Evolutionary conservation across 164 flowering plant genomes (phyloP).

Genomic region (Tinospora cordifolia): DNA sequence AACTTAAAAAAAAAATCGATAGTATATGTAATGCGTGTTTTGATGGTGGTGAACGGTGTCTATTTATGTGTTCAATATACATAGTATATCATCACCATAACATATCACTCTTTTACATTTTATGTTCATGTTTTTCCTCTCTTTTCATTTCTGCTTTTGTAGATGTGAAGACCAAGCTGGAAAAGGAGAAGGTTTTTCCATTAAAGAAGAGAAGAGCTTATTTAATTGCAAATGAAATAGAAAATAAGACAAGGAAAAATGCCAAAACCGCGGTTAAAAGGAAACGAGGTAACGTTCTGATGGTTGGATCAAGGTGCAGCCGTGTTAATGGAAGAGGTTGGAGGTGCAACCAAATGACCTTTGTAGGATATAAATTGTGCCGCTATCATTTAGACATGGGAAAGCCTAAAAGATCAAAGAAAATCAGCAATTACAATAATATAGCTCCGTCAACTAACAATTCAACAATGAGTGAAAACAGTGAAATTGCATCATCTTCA

Average conservation of each 20-base stretch:
- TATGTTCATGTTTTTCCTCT: not conserved
- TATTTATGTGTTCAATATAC: no score
- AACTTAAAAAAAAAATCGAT: not conserved
- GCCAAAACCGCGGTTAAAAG: conserved; percentile 16
- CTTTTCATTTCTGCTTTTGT: not conserved
- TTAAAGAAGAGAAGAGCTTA: conserved; percentile 8
- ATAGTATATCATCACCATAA: not conserved
- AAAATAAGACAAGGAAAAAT: conserved; percentile 11
- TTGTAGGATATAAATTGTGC: conserved; percentile 45
- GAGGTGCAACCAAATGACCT: conserved; percentile 45
- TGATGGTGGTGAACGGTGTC: not conserved
- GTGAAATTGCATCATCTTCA: no score
- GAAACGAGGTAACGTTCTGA: conserved; percentile 16
- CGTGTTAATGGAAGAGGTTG: conserved; percentile 53
- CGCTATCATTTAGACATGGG: conserved; percentile 47
- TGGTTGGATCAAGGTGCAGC: conserved; percentile 56
- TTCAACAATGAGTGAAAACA: not conserved
- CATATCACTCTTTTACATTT: not conserved
- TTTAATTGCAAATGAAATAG: not conserved
- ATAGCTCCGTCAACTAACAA: not conserved
- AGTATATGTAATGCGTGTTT: no score
- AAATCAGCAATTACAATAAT: not conserved
- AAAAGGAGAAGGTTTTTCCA: conserved; percentile 3
- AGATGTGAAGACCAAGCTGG: not conserved
- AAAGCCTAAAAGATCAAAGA: not conserved